A percentile compares a stretch with the other conserved stretches of the same genome.
Evolutionary conservation across 495 filamentous ascomycete genomes (phyloP).

Genomic region (Astrocystis sublimbata): DNA sequence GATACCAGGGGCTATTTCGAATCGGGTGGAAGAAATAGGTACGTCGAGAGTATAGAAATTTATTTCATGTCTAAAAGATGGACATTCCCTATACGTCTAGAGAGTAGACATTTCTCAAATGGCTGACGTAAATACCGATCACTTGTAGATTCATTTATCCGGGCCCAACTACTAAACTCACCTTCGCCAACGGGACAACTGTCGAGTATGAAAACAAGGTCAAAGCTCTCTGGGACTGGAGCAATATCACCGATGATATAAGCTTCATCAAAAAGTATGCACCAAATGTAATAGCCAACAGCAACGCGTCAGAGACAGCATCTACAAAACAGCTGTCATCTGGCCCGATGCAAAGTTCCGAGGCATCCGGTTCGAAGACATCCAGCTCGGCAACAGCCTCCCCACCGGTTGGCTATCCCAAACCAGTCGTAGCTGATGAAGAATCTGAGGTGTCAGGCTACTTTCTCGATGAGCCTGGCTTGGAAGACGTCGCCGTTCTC

Average conservation of each 20-base stretch:
- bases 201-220: conserved; percentile 14
- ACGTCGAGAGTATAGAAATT: neutral
- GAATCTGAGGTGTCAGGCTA: conserved; percentile 47
- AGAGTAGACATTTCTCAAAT: too few relatives aligned
- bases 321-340: too few relatives aligned
- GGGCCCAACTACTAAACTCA: conserved; percentile 33
- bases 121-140: too few relatives aligned
- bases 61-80: too few relatives aligned
- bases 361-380: conserved; percentile 2
- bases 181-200: conserved; percentile 39
- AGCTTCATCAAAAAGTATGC: too few relatives aligned
- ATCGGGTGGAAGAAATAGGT: conserved; percentile 22
- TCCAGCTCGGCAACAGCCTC: conserved; percentile 19
- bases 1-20: conserved; percentile 8
- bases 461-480: conserved; percentile 42
- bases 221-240: conserved; percentile 29
- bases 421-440: conserved; percentile 38
- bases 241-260: conserved; percentile 31
- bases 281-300: too few relatives aligned
- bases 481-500: conserved; percentile 41
- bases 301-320: too few relatives aligned
- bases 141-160: conserved; percentile 35
- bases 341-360: conserved; percentile 26
- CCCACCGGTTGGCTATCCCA: conserved; percentile 47
- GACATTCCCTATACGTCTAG: too few relatives aligned